A percentile compares a stretch with the other conserved stretches of the same genome.
Conservation (phyloP, 208 protist species). For the Leishmania aethiopica region DNA sequence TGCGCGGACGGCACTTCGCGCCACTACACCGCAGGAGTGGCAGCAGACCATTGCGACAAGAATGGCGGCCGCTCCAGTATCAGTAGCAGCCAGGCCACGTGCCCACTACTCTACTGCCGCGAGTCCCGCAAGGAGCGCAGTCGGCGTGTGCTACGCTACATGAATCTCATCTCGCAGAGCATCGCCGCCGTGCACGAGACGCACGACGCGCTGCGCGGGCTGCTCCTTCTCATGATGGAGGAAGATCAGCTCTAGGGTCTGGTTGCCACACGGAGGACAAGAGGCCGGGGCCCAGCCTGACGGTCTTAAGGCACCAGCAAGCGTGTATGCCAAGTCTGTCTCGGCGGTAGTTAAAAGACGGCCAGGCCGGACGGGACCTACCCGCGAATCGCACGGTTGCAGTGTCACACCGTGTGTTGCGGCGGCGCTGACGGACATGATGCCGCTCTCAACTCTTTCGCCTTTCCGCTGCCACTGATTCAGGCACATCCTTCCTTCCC, state of each 20-base stretch:
- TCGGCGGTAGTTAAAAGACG: not conserved
- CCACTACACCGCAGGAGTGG: not conserved
- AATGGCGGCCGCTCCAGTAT: not conserved
- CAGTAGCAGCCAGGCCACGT: conserved; percentile 25
- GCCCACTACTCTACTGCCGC: conserved; percentile 26
- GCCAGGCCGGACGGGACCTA: not conserved
- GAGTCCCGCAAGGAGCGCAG: conserved; percentile 47
- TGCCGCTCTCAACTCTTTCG: not conserved
- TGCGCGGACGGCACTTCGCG: not conserved
- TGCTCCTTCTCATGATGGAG: conserved; percentile 62
- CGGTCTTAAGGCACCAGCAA: not conserved
- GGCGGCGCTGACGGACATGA: not conserved
- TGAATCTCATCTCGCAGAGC: conserved; percentile 54
- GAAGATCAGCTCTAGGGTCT: conserved; percentile 44
- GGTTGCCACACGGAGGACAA: not conserved
- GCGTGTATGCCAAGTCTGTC: not conserved
- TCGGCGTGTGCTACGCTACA: conserved; percentile 46
- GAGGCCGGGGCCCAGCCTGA: not conserved
- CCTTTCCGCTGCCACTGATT: not conserved
- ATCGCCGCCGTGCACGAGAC: conserved; percentile 43
- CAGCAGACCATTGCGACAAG: not conserved
- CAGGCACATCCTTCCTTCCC: not conserved
- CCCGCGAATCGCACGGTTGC: not conserved
- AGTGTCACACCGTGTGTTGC: not conserved
- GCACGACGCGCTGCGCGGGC: conserved; percentile 56